These are phyloP conservation scores for Neofusicoccum umdonicola DNA, from an alignment of 2,329 filamentous ascomycete genomes.

Conservation along the genomic window DNA sequence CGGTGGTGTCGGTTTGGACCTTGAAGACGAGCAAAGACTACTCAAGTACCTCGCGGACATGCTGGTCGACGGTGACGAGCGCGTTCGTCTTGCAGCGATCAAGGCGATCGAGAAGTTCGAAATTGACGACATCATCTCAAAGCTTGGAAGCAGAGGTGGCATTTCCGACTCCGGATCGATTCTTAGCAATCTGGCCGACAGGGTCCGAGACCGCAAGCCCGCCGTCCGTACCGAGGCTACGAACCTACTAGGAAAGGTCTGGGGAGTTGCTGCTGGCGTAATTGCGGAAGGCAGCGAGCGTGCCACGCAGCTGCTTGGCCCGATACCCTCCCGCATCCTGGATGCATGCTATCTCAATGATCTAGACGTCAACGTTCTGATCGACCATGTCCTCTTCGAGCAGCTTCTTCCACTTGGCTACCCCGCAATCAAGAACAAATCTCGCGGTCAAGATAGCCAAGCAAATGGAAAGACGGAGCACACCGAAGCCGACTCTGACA, in stretches of 20 bases:
- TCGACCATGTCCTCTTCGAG: constrained; percentile 84
- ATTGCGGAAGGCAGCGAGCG: constrained; percentile 78
- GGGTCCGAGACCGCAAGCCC: constrained; percentile 81
- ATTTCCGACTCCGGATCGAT: constrained; percentile 75
- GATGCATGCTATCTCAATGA: constrained; percentile 91
- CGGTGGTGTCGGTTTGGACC: constrained; percentile 81
- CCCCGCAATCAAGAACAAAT: constrained; percentile 64
- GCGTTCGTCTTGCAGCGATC: constrained; percentile 84
- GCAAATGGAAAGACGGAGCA: constrained; percentile 41
- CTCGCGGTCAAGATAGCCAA: constrained; percentile 58
- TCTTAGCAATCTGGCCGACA: constrained; percentile 77
- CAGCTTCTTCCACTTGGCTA: constrained; percentile 86
- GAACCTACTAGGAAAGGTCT: constrained; percentile 78
- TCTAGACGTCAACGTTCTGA: constrained; percentile 74
- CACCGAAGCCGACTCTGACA: constrained; percentile 62
- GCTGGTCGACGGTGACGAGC: constrained; percentile 85
- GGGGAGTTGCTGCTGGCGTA: constrained; percentile 89
- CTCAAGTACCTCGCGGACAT: constrained; percentile 75
- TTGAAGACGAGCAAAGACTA: constrained; percentile 74
- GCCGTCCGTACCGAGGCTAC: constrained; percentile 83
- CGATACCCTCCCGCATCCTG: constrained; percentile 80
- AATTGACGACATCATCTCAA: constrained; percentile 76
- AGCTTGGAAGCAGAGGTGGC: constrained; percentile 73
- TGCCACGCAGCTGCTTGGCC: constrained; percentile 71
- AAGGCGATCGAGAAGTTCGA: constrained; percentile 78